phyloP scores from a whole-genome alignment of 345 rosid species.

The Eucalyptus decipiens region DNA sequence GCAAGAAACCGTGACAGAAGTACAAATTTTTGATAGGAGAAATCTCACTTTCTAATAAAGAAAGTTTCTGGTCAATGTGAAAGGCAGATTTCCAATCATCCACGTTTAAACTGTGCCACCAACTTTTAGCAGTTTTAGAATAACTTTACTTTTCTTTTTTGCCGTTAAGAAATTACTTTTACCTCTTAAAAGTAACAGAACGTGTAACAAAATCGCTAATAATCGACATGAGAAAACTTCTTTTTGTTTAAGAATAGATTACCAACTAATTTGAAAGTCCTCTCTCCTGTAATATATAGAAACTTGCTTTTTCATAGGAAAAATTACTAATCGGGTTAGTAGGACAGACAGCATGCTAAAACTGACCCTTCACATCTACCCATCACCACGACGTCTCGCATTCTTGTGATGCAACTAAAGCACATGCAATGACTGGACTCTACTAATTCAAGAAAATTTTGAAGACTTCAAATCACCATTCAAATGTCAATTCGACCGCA shows the following conservation, averaged over 20 bases:
- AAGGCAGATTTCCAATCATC: background rate
- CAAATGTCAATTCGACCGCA: background rate
- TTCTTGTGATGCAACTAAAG: background rate
- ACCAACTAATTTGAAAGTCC: background rate
- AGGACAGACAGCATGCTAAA: background rate
- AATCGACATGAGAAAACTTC: background rate
- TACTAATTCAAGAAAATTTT: background rate
- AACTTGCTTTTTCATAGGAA: background rate
- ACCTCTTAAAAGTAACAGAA: background rate
- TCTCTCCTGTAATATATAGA: background rate
- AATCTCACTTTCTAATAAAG: background rate
- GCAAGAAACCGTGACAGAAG: background rate
- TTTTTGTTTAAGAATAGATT: background rate
- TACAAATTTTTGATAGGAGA: background rate
- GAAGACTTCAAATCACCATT: background rate
- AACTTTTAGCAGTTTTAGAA: background rate
- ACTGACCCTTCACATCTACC: background rate
- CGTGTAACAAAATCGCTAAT: background rate
- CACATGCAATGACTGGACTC: background rate
- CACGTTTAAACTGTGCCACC: background rate
- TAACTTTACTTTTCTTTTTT: background rate
- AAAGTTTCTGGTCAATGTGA: background rate
- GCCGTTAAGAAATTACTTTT: background rate
- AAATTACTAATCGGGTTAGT: background rate
- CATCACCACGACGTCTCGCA: background rate